These are phyloP conservation scores for Chrysanthemum lavandulifolium DNA, from an alignment of 129 eudicot genomes.

Conservation along the genomic window DNA sequence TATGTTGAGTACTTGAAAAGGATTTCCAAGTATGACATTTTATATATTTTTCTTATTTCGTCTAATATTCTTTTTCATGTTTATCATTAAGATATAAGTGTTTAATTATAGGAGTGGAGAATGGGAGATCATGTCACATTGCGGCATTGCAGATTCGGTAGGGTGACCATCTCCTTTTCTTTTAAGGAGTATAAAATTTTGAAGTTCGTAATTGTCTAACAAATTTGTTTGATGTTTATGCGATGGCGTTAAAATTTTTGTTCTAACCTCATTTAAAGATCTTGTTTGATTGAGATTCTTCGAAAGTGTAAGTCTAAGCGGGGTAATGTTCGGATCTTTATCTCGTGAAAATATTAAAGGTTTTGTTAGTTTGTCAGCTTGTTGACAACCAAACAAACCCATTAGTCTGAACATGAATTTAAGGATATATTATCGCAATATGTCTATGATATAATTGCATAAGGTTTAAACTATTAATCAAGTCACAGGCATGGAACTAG, in stretches of 20 bases:
- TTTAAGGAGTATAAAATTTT: background rate
- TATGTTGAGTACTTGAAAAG: constrained; percentile 69
- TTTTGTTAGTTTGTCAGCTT: no score
- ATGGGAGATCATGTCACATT: constrained; percentile 89
- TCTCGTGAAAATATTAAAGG: background rate
- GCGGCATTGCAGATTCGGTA: constrained; percentile 89
- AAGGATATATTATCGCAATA: no score
- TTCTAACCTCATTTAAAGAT: constrained; percentile 72
- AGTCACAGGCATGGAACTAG: no score
- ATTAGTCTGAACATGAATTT: no score
- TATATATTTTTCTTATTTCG: constrained; percentile 3
- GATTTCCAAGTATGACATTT: constrained; percentile 55
- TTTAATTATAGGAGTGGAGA: constrained; percentile 61
- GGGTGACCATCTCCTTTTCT: constrained; percentile 9
- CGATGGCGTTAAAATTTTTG: constrained; percentile 69
- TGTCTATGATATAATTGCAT: no score
- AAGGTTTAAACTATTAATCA: no score
- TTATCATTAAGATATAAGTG: constrained; percentile 8
- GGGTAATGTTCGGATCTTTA: constrained; percentile 41
- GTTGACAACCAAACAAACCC: no score
- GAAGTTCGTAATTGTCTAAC: background rate
- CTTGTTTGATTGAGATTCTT: constrained; percentile 76
- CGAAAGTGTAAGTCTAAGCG: constrained; percentile 70
- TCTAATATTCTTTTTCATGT: background rate
- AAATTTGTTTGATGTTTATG: constrained; percentile 27